Evolutionary conservation across 208 protist genomes (phyloP).

Genomic region (Acanthamoeba castellanii): DNA sequence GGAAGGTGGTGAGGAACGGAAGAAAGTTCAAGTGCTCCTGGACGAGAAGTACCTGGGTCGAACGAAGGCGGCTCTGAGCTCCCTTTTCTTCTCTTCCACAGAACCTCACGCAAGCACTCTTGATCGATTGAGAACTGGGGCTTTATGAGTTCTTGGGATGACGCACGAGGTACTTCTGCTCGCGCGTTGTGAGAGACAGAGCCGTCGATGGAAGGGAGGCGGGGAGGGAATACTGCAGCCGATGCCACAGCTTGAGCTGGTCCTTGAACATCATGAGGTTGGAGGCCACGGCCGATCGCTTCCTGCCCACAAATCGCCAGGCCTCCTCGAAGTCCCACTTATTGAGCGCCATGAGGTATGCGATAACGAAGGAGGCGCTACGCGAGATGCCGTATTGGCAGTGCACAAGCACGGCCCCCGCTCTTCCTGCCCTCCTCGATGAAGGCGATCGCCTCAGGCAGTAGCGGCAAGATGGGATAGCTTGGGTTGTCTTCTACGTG

Average conservation of each 20-base stretch:
- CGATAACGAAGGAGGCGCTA: conserved; percentile 60
- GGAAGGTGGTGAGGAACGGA: conserved; percentile 1
- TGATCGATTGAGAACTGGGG: neutral
- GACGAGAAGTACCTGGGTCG: neutral
- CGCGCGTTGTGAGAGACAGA: neutral
- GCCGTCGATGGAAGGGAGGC: neutral
- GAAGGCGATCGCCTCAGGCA: conserved; percentile 41
- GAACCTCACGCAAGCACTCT: neutral
- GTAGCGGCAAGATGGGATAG: conserved; percentile 33
- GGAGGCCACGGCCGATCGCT: neutral
- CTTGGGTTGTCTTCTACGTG: neutral
- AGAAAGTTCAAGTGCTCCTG: neutral
- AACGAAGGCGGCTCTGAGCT: neutral
- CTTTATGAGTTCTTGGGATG: neutral
- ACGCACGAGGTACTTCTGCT: neutral
- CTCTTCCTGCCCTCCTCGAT: conserved; percentile 55
- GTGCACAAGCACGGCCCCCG: conserved; percentile 12
- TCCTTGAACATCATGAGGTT: conserved; percentile 28
- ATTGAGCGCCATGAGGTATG: conserved; percentile 43
- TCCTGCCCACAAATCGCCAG: conserved; percentile 9
- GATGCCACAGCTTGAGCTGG: conserved; percentile 21
- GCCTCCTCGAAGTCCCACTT: conserved; percentile 11
- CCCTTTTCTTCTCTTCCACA: neutral
- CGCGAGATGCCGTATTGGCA: conserved; percentile 35
- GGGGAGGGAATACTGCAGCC: neutral